A percentile compares a stretch with the other conserved stretches of the same genome.
These are phyloP conservation scores for Artemisia tridentata DNA, from an alignment of 129 eudicot genomes.

Conservation along the genomic window DNA sequence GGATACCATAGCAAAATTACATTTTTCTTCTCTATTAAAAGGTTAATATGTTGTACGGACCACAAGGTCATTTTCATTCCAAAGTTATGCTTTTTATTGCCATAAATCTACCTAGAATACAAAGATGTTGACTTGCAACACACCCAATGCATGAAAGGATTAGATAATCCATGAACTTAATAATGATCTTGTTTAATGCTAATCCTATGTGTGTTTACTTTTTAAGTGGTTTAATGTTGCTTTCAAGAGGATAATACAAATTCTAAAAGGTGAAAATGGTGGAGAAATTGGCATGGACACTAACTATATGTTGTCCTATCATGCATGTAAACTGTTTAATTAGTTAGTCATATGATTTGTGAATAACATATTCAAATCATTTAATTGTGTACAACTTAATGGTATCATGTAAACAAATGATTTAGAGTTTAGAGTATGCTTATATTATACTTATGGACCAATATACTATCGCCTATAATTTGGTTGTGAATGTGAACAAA, in stretches of 20 bases:
- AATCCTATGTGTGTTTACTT: conserved; percentile 25
- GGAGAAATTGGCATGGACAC: conserved; percentile 39
- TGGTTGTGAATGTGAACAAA: too few relatives aligned
- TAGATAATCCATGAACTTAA: conserved; percentile 32
- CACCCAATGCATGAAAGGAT: conserved; percentile 33
- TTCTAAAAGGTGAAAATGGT: conserved; percentile 19
- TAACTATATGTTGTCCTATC: conserved; percentile 18
- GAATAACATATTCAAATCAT: too few relatives aligned
- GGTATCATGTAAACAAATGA: too few relatives aligned
- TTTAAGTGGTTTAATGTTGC: conserved; percentile 30
- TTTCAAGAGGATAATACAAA: conserved; percentile 22
- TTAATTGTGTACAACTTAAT: too few relatives aligned
- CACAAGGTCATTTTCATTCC: conserved; percentile 9
- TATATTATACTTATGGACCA: too few relatives aligned
- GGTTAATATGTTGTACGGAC: neutral
- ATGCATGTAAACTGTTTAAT: conserved; percentile 6
- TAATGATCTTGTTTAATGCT: conserved; percentile 30
- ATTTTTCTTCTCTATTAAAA: neutral
- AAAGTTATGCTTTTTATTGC: neutral
- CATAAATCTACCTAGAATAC: conserved; percentile 17
- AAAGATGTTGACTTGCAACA: conserved; percentile 22
- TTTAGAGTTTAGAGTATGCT: too few relatives aligned
- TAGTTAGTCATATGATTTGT: neutral
- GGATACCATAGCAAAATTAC: neutral
- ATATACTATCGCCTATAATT: too few relatives aligned